Evolutionary conservation across 805 yeast genomes (phyloP), one percentile per base, ranked within the genome.

Genomic region (Wickerhamomyces queroliae): DNA sequence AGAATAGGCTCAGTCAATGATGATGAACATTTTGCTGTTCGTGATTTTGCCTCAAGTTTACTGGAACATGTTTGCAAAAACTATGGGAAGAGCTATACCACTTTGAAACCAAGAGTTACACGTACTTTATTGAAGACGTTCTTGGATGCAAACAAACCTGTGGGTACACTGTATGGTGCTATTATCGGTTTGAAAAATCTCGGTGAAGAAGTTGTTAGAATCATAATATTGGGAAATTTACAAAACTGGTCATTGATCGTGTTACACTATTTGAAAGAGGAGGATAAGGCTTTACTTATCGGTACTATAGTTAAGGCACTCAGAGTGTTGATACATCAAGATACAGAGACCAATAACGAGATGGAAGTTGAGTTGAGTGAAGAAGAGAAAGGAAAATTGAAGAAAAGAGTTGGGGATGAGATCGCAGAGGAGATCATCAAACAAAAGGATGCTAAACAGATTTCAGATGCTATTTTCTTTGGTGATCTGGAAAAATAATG

Each of bases 141-240:
- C 49, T 68, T 93, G 59, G 95, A 90, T 52, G 73, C 89, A 7
- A 76, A 82, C 27, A 80, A 84, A 49, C 89, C 95, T 0, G 70
- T 82, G 13, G 95, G 96, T 2, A 88, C 98, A 0, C 88, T 89
- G 45, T 93, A 84, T 52, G 99, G 99, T 28, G 82, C 97, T 5
- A 73, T 95, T 23, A 74, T 78, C 36, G 99, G 98, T 6, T 72
- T 93, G 52, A 74, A 77, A 41, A 87, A 83, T 16, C 64, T 93
- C 53, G 99, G 97, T 4, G 68, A 80, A 5, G 98, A 93, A 61
- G 95, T 93, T 9, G 76, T 91, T 27, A 74, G 95, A 48, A 80
- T 91, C 33, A 75, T 87, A 1, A 70, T 93, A 39, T 67, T 91
- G 28, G 96, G 96, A 0, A 93, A 93, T 59, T 62, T 91, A 44